Evolutionary conservation across 1,284 basidiomycete genomes (phyloP).

Genomic region (Sphaerobolus stellatus): DNA sequence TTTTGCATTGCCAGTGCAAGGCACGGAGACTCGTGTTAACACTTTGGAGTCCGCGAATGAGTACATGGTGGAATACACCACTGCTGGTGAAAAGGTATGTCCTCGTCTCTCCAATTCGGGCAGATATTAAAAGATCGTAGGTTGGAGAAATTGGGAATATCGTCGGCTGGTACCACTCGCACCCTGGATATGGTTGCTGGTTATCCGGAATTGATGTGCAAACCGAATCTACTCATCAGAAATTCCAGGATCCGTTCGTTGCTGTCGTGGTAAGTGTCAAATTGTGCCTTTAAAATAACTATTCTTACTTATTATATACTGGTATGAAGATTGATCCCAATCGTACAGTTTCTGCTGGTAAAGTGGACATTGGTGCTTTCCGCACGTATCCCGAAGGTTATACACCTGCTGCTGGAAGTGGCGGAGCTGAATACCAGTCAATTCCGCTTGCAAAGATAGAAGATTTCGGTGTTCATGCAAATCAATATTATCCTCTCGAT

Average conservation of each 20-base stretch:
- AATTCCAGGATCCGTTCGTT: conserved; percentile 94
- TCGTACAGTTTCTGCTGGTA: conserved; percentile 95
- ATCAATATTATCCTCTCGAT: conserved; percentile 91
- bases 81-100: conserved; percentile 72
- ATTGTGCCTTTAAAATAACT: not conserved
- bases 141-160: conserved; percentile 83
- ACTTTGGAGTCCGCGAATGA: conserved; percentile 96
- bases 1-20: conserved; percentile 95
- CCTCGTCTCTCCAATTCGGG: not conserved
- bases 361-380: conserved; percentile 98
- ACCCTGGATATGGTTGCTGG: conserved; percentile 98
- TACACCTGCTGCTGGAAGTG: conserved; percentile 61
- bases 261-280: conserved; percentile 81
- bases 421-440: conserved; percentile 85
- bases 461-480: conserved; percentile 98
- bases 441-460: conserved; percentile 95
- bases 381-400: conserved; percentile 94
- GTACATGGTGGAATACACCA: conserved; percentile 95
- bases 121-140: conserved; percentile 35
- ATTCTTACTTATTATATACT: not conserved
- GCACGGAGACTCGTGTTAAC: conserved; percentile 98
- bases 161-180: conserved; percentile 99
- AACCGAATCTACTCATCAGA: conserved; percentile 94
- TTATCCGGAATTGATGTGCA: conserved; percentile 95
- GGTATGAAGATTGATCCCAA: conserved; percentile 91